Evolutionary conservation across 306 rosid species (phyloP), one percentile per base, ranked within the genome.

Genomic region (Prosopis cineraria): DNA sequence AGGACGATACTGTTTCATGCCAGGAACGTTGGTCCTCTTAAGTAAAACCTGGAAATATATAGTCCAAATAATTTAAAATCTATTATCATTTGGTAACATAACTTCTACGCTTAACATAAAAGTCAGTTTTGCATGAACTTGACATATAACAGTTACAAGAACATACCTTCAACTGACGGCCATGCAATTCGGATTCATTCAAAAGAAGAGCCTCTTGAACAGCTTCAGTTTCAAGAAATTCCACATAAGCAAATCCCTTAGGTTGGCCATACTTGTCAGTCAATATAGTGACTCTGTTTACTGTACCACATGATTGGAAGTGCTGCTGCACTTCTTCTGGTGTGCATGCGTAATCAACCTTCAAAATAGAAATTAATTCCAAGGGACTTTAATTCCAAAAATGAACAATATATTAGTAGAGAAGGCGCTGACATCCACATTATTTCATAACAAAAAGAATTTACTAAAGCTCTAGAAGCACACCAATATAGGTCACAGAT

Each of bases 321-420:
- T 92, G 98, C 85, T 89, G 95, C 87, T 94, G 97, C 84, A 92
- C 98, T 89, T 94, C 97, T 85, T 94, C 97, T 83, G 98, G 97
- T 7, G 97, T 92, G 88, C 98, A 94, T 44, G 97, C 94, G 84
- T 90, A 92, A 84, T 92, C 98, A 79, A 92, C 98, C 98, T 94
- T 87, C 76, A 84, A 78, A 62, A 82, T 52, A 80, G 29, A 19
- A 81, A 72, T 76, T 68, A 80, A 36, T 77, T 67, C 59, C 84
- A 75, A 84, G n/a, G n/a, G n/a, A n/a, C n/a, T n/a, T 76, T 68
- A 80, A 36, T 77, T 67, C 59, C 84, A 75, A 84, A 36, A 27
- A 71, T 10, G 34, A 89, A 66, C 70, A 73, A 69, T 43, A 47
- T 17, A 72, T 39, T 53, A 73, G 60, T 74, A 68, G 22, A 55